Conservation (phyloP, 2,329 filamentous ascomycete genomes). For the Aphanoascus verrucosus region DNA sequence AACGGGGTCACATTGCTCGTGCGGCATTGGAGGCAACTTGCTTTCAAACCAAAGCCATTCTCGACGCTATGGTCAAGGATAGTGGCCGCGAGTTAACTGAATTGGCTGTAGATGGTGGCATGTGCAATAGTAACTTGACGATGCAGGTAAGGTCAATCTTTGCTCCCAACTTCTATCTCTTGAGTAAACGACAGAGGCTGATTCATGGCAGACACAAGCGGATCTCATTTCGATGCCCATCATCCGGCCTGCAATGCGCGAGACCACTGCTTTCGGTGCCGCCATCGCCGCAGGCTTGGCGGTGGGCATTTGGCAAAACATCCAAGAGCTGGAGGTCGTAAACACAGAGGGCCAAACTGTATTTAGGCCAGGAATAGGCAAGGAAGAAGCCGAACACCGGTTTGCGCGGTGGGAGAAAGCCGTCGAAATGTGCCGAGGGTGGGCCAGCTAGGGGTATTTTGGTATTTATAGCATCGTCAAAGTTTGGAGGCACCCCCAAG, state of each 20-base stretch:
- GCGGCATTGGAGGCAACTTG: slow-evolving; percentile 85
- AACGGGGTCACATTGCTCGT: slow-evolving; percentile 75
- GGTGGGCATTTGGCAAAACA: slow-evolving; percentile 63
- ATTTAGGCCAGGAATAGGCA: slow-evolving; percentile 57
- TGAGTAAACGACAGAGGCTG: background rate
- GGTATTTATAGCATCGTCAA: too few relatives aligned
- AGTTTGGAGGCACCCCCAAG: too few relatives aligned
- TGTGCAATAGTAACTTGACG: slow-evolving; percentile 77
- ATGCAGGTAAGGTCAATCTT: slow-evolving; percentile 55
- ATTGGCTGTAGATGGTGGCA: slow-evolving; percentile 77
- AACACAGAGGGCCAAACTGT: slow-evolving; percentile 58
- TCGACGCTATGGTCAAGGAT: slow-evolving; percentile 84
- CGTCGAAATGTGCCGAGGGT: slow-evolving; percentile 68
- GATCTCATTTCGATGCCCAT: slow-evolving; percentile 77
- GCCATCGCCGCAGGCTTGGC: slow-evolving; percentile 82
- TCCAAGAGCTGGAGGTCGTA: slow-evolving; percentile 62
- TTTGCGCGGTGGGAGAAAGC: slow-evolving; percentile 66
- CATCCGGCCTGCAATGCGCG: slow-evolving; percentile 74
- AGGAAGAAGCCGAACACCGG: slow-evolving; percentile 49
- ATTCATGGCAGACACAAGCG: slow-evolving; percentile 55
- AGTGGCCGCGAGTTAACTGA: slow-evolving; percentile 63
- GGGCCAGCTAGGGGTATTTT: slow-evolving; percentile 31
- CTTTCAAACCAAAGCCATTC: slow-evolving; percentile 84
- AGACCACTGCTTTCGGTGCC: slow-evolving; percentile 80
- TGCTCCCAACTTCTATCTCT: slow-evolving; percentile 5